Percentiles rank a stretch among this genome's conserved stretches.
Evolutionary conservation across 2,329 filamentous ascomycete genomes (phyloP).

Genomic region (Claviceps cyperi): DNA sequence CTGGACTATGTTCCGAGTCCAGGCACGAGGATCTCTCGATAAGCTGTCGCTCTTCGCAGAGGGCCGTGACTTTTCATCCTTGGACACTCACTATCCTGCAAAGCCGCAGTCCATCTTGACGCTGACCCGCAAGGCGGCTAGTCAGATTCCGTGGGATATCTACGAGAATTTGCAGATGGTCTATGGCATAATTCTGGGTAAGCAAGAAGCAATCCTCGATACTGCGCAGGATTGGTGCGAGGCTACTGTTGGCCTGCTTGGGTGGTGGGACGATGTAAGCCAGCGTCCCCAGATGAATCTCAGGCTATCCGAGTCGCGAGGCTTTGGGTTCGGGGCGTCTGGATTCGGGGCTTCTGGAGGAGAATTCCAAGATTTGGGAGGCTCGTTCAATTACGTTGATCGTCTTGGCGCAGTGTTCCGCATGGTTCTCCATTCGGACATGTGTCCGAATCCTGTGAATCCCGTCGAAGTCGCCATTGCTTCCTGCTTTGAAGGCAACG

Average conservation of each 20-base stretch:
- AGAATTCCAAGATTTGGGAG: constrained; percentile 26
- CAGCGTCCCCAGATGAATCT: constrained; percentile 24
- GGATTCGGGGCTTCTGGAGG: constrained; percentile 11
- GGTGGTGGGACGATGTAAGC: constrained; percentile 85
- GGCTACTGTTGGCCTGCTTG: constrained; percentile 65
- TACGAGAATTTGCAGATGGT: constrained; percentile 72
- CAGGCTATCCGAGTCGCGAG: constrained; percentile 25
- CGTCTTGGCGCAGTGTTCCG: constrained; percentile 60
- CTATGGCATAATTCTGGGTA: constrained; percentile 69
- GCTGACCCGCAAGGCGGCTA: constrained; percentile 63
- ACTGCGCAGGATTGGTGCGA: constrained; percentile 85
- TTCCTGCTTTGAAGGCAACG: constrained; percentile 68
- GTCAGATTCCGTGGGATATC: constrained; percentile 76
- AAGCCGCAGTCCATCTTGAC: constrained; percentile 43
- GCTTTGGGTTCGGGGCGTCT: constrained; percentile 20
- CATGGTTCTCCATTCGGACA: constrained; percentile 52
- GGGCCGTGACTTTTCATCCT: constrained; percentile 40
- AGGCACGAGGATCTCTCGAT: constrained; percentile 52
- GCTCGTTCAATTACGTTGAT: constrained; percentile 56
- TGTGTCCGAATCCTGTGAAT: constrained; percentile 63
- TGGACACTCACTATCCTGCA: constrained; percentile 21
- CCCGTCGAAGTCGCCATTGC: constrained; percentile 69
- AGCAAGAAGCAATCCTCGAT: constrained; percentile 58
- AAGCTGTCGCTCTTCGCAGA: constrained; percentile 69
- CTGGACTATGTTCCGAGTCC: constrained; percentile 72